phyloP scores from a whole-genome alignment of 1,284 basidiomycete species.

The Veloporphyrellus conicus region DNA sequence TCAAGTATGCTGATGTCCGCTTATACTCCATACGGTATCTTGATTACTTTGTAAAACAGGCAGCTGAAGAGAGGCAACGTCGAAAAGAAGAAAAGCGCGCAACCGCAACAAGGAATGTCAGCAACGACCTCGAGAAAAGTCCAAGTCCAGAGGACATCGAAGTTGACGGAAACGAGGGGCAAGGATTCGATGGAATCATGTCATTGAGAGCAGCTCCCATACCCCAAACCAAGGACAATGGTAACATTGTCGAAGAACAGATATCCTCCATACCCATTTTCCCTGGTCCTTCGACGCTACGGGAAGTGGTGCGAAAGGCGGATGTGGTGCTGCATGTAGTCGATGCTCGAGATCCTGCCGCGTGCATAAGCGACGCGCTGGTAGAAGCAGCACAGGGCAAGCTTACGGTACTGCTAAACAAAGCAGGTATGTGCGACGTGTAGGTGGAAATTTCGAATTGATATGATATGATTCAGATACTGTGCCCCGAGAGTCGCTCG shows the following conservation, averaged over 20 bases:
- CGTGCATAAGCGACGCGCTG: slow-evolving; percentile 29
- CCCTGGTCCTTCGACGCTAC: slow-evolving; percentile 62
- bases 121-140: slow-evolving; percentile 28
- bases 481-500: slow-evolving; percentile 77
- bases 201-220: slow-evolving; percentile 15
- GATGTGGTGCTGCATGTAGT: slow-evolving; percentile 84
- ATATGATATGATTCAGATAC: slow-evolving; percentile 52
- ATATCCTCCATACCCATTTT: slow-evolving; percentile 62
- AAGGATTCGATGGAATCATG: slow-evolving; percentile 36
- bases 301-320: slow-evolving; percentile 73
- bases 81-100: slow-evolving; percentile 61
- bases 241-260: slow-evolving; percentile 38
- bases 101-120: slow-evolving; percentile 28
- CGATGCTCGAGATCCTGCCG: slow-evolving; percentile 76
- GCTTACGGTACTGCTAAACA: slow-evolving; percentile 76
- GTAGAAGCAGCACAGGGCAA: slow-evolving; percentile 40
- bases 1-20: slow-evolving; percentile 40
- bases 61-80: slow-evolving; percentile 65
- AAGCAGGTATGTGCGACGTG: slow-evolving; percentile 63
- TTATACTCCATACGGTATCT: not conserved
- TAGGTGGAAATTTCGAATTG: slow-evolving; percentile 1
- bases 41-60: slow-evolving; percentile 31
- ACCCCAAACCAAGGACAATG: slow-evolving; percentile 1
- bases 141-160: slow-evolving; percentile 33
- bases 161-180: slow-evolving; percentile 24